Percentiles rank a stretch among this genome's conserved stretches.
Evolutionary conservation across 176 grass and related monocot species (phyloP).

Genomic region (Coix lacrymajobi): DNA sequence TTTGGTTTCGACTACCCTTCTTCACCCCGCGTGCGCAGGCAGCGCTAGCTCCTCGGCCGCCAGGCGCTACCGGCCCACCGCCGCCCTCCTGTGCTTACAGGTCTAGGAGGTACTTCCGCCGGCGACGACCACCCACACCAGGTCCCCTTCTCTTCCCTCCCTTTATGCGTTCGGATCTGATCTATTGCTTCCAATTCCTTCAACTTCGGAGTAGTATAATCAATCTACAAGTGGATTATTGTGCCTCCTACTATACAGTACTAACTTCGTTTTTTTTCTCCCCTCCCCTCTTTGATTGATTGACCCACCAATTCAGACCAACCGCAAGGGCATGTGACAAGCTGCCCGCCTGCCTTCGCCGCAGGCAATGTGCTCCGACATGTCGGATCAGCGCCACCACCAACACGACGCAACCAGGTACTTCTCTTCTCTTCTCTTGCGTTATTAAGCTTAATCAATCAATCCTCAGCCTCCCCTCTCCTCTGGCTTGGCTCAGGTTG

Average conservation of each 20-base stretch:
- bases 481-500: not conserved
- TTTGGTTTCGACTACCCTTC: too few relatives aligned
- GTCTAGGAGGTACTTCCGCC: not conserved
- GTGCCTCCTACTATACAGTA: not conserved
- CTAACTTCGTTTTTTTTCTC: not conserved
- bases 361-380: slow-evolving; percentile 33
- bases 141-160: not conserved
- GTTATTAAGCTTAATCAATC: not conserved
- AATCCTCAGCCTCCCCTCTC: not conserved
- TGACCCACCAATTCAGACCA: not conserved
- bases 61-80: not conserved
- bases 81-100: not conserved
- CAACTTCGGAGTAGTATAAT: not conserved
- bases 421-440: not conserved
- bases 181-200: not conserved
- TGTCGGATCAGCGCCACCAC: slow-evolving; percentile 18
- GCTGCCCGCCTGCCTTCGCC: slow-evolving; percentile 7
- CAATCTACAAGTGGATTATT: not conserved
- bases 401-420: slow-evolving; percentile 35
- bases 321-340: slow-evolving; percentile 22
- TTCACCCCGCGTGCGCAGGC: not conserved
- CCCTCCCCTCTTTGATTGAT: not conserved
- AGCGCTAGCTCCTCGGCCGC: not conserved
- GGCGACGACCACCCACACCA: not conserved
- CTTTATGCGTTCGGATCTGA: not conserved